These are phyloP conservation scores for Bretschneidera sinensis DNA, from an alignment of 345 rosid genomes.

Conservation along the genomic window DNA sequence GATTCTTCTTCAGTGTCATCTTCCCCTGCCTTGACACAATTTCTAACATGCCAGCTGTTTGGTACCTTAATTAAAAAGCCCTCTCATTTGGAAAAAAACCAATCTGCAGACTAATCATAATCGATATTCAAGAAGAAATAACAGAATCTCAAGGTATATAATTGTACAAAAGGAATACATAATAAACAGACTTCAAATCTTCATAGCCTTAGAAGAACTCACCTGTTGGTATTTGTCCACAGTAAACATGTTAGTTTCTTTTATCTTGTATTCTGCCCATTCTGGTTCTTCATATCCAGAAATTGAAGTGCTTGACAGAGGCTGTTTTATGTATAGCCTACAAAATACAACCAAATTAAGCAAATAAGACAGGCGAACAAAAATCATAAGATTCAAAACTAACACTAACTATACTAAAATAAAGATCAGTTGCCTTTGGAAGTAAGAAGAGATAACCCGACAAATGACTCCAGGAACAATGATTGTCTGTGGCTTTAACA, in stretches of 20 bases:
- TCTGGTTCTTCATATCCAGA: slow-evolving; percentile 59
- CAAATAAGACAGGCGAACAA: background rate
- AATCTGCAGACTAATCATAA: slow-evolving; percentile 80
- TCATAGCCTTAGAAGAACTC: slow-evolving; percentile 22
- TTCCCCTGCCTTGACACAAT: slow-evolving; percentile 84
- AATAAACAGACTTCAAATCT: slow-evolving; percentile 1
- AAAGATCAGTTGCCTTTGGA: too few species aligned
- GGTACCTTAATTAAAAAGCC: slow-evolving; percentile 83
- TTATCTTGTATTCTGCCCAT: slow-evolving; percentile 91
- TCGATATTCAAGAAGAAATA: slow-evolving; percentile 39
- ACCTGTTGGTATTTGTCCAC: slow-evolving; percentile 92
- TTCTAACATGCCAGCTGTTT: slow-evolving; percentile 89
- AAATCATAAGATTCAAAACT: background rate
- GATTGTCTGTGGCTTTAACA: too few species aligned
- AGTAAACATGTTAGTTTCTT: slow-evolving; percentile 92
- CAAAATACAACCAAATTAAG: slow-evolving; percentile 8
- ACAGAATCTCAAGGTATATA: slow-evolving; percentile 2
- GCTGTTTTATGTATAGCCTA: slow-evolving; percentile 85
- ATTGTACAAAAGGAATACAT: slow-evolving; percentile 3
- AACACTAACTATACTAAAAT: too few species aligned
- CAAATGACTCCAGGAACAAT: too few species aligned
- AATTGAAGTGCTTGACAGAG: slow-evolving; percentile 45
- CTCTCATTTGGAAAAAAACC: slow-evolving; percentile 73
- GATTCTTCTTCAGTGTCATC: slow-evolving; percentile 94
- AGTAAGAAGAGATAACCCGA: too few species aligned